These are phyloP conservation scores for Phialophora expanda DNA, from an alignment of 2,329 filamentous ascomycete genomes.

Conservation along the genomic window DNA sequence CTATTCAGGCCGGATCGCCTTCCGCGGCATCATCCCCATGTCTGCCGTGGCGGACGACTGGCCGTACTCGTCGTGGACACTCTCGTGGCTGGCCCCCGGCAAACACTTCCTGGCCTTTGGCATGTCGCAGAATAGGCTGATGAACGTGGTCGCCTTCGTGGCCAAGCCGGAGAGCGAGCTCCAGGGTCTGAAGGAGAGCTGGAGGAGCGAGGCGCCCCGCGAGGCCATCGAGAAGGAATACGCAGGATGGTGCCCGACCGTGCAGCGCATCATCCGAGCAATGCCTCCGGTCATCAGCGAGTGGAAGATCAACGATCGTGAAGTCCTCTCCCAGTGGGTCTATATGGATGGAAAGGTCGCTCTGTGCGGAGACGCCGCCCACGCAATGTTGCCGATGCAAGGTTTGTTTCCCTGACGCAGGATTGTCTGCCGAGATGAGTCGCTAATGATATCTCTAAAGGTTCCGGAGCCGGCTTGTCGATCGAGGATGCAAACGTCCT, in stretches of 20 bases:
- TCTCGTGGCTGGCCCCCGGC: slow-evolving; percentile 13
- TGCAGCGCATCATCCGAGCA: slow-evolving; percentile 14
- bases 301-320: slow-evolving; percentile 18
- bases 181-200: slow-evolving; percentile 18
- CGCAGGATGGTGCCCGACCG: slow-evolving; percentile 16
- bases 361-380: slow-evolving; percentile 15
- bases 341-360: slow-evolving; percentile 19
- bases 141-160: slow-evolving; percentile 21
- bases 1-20: slow-evolving; percentile 17
- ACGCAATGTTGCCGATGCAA: slow-evolving; percentile 21
- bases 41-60: slow-evolving; percentile 13
- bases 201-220: slow-evolving; percentile 16
- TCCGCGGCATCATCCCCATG: slow-evolving; percentile 9
- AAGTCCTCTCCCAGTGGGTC: slow-evolving; percentile 17
- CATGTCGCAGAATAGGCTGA: slow-evolving; percentile 20
- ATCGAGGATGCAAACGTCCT: slow-evolving; percentile 19
- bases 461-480: slow-evolving; percentile 14
- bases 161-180: slow-evolving; percentile 18
- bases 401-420: not conserved
- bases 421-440: not conserved
- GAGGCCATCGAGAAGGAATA: slow-evolving; percentile 21
- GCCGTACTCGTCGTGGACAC: slow-evolving; percentile 16
- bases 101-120: slow-evolving; percentile 18
- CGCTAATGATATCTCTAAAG: not conserved
- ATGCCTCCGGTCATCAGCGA: slow-evolving; percentile 16